A percentile compares a stretch with the other conserved stretches of the same genome.
These are phyloP conservation scores for Amanita subjunquillea DNA, from an alignment of 768 basidiomycete species.

Conservation along the genomic window DNA sequence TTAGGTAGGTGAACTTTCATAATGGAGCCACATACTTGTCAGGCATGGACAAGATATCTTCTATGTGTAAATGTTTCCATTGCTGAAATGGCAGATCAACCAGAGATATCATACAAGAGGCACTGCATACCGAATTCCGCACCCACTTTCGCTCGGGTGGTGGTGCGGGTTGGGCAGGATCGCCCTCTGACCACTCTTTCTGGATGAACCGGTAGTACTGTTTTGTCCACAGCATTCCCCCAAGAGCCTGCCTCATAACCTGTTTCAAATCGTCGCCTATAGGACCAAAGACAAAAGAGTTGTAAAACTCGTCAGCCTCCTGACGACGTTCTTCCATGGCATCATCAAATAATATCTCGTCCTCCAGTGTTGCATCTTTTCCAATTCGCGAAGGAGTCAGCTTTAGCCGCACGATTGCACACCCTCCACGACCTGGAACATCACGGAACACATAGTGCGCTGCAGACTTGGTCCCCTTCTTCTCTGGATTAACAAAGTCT, in stretches of 20 bases:
- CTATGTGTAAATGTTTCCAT: constrained; percentile 94
- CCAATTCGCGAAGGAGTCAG: constrained; percentile 69
- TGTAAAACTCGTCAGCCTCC: constrained; percentile 96
- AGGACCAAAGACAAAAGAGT: constrained; percentile 65
- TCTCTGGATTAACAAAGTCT: constrained; percentile 76
- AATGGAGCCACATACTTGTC: constrained; percentile 63
- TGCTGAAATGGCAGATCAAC: constrained; percentile 35
- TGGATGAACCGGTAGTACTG: constrained; percentile 96
- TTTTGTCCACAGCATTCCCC: constrained; percentile 98
- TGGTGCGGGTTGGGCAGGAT: constrained; percentile 90
- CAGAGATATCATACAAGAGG: background rate
- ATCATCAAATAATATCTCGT: constrained; percentile 86
- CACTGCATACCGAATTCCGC: constrained; percentile 59
- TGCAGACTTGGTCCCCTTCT: constrained; percentile 84
- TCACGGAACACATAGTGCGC: constrained; percentile 84
- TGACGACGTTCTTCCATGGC: constrained; percentile 81
- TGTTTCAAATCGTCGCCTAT: constrained; percentile 90
- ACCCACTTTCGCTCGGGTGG: constrained; percentile 81
- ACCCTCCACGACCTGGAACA: constrained; percentile 88
- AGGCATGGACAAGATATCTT: constrained; percentile 97
- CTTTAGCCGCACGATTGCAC: constrained; percentile 90
- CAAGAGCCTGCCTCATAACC: constrained; percentile 92
- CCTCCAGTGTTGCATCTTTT: constrained; percentile 73
- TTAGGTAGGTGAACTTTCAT: background rate
- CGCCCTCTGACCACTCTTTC: constrained; percentile 93